Conservation (phyloP, 371 early-diverging fungal species). For the Conidiobolus incongruus region DNA sequence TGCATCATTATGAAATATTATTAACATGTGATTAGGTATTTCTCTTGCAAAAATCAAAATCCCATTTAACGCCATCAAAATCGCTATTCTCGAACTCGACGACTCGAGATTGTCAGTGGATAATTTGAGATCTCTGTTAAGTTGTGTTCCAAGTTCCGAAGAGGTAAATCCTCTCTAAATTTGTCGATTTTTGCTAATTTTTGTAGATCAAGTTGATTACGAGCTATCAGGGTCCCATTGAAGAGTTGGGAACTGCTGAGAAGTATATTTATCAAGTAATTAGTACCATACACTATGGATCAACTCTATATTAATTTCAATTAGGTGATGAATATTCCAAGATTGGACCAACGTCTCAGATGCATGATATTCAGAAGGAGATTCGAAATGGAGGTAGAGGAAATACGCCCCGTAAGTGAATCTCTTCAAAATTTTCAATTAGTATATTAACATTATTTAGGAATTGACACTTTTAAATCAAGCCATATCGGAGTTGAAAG, state of each 20-base stretch:
- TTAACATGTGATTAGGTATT: conserved; percentile 19
- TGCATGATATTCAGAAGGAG: conserved; percentile 47
- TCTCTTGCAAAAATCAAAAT: conserved; percentile 44
- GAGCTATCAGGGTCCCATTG: conserved; percentile 4
- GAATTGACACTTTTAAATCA: conserved; percentile 5
- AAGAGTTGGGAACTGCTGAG: conserved; percentile 8
- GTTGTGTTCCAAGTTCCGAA: conserved; percentile 33
- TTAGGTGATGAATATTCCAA: conserved; percentile 39
- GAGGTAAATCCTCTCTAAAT: no score
- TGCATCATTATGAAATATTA: conserved; percentile 10
- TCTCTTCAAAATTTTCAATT: neutral
- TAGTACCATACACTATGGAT: neutral
- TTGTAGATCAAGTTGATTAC: conserved; percentile 9
- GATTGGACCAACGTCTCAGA: conserved; percentile 37
- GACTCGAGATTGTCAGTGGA: conserved; percentile 26
- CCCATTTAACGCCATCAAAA: conserved; percentile 33
- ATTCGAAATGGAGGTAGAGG: conserved; percentile 43
- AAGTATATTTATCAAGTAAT: conserved; percentile 7
- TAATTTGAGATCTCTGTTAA: conserved; percentile 25
- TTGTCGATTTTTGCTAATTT: no score
- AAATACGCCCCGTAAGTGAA: conserved; percentile 24
- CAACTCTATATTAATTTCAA: conserved; percentile 9
- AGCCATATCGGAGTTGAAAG: conserved; percentile 6
- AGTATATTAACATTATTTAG: conserved; percentile 1
- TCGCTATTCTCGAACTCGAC: conserved; percentile 39